These are phyloP conservation scores for Colletotrichum sp. DNA, from an alignment of 2,329 filamentous ascomycete species.

Conservation along the genomic window DNA sequence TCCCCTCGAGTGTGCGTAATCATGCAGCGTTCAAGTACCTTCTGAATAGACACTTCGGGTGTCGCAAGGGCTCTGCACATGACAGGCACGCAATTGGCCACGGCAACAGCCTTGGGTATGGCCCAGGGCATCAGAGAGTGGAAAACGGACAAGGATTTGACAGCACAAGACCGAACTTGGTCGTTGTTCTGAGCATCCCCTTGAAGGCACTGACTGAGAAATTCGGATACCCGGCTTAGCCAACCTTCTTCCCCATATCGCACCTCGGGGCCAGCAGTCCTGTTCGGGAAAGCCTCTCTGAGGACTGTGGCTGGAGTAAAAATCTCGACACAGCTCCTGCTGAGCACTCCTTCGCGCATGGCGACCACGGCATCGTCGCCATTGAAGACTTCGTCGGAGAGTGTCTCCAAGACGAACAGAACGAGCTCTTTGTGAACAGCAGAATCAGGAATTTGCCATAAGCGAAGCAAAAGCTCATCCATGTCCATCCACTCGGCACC, in stretches of 20 bases:
- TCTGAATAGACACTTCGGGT: conserved; percentile 73
- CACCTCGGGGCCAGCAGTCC: conserved; percentile 71
- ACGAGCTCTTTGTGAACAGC: conserved; percentile 82
- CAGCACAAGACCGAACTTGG: conserved; percentile 71
- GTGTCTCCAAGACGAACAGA: conserved; percentile 83
- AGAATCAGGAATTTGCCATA: conserved; percentile 77
- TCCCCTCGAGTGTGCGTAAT: too few species aligned
- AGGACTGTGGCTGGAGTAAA: conserved; percentile 83
- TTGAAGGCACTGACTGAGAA: conserved; percentile 76
- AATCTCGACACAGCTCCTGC: conserved; percentile 90
- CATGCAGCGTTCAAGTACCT: conserved; percentile 51
- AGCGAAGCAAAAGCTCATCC: conserved; percentile 80
- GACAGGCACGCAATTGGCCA: conserved; percentile 71
- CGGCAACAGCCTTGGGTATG: conserved; percentile 79
- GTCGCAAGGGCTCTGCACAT: conserved; percentile 76
- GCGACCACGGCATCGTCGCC: conserved; percentile 87
- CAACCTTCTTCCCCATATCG: conserved; percentile 85
- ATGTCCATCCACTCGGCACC: conserved; percentile 93
- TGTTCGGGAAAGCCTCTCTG: conserved; percentile 75
- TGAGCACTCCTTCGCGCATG: conserved; percentile 81
- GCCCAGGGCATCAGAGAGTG: conserved; percentile 86
- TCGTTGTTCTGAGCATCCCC: conserved; percentile 69
- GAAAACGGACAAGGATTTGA: conserved; percentile 79
- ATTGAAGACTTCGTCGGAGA: conserved; percentile 94
- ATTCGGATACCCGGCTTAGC: conserved; percentile 77